phyloP scores from a whole-genome alignment of 306 rosid species.

The Luffa acutangula region DNA sequence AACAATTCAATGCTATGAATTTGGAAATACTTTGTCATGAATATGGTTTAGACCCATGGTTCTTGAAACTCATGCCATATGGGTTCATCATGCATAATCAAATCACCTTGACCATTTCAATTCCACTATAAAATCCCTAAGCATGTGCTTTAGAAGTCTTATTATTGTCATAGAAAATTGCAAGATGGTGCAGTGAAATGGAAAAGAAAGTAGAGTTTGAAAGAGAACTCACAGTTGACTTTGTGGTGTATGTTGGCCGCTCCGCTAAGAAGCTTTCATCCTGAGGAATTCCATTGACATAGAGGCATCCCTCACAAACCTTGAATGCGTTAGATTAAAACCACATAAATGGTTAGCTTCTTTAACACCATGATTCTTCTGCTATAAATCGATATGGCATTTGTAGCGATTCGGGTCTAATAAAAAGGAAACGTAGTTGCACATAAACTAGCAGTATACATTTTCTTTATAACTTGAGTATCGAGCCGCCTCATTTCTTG shows the following conservation, averaged over 20 bases:
- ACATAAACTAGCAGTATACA: neutral
- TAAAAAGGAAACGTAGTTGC: neutral
- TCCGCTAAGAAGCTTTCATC: constrained; percentile 58
- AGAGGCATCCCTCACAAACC: constrained; percentile 57
- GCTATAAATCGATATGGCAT: neutral
- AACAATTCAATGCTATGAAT: neutral
- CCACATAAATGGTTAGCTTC: neutral
- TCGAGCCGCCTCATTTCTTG: neutral
- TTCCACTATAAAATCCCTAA: neutral
- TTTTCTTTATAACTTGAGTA: neutral
- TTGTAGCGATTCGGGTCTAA: neutral
- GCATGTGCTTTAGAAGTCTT: neutral
- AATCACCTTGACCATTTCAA: neutral
- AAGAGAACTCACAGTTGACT: constrained; percentile 37
- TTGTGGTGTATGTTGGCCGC: constrained; percentile 33
- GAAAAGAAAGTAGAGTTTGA: neutral
- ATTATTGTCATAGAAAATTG: neutral
- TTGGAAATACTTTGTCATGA: neutral
- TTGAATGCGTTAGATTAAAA: constrained; percentile 17
- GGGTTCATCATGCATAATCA: neutral
- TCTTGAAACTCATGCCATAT: too few relatives aligned
- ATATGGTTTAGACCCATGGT: too few relatives aligned
- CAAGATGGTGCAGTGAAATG: constrained; percentile 6
- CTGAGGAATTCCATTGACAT: constrained; percentile 56
- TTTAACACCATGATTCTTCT: neutral